Conservation (phyloP, 345 rosid species). For the Linum usitatissimum region DNA sequence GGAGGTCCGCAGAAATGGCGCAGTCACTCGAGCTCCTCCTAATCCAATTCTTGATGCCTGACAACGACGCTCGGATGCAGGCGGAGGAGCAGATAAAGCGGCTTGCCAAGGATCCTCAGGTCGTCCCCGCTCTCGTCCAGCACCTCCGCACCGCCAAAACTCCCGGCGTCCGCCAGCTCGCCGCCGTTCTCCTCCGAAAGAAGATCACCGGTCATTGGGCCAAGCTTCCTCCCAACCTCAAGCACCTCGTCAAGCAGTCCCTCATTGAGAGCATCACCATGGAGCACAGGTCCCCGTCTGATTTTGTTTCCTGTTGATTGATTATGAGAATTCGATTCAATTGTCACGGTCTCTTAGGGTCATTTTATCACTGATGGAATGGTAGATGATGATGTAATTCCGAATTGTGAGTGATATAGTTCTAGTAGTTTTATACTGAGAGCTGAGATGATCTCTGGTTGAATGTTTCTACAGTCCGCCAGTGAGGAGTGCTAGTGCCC, state of each 20-base stretch:
- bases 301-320: background rate
- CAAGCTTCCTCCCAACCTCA: slow-evolving; percentile 75
- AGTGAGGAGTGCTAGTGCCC: slow-evolving; percentile 95
- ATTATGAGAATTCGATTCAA: background rate
- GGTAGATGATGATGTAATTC: background rate
- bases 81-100: slow-evolving; percentile 98
- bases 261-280: slow-evolving; percentile 86
- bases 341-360: too few relatives aligned
- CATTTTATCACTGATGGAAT: background rate
- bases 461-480: slow-evolving; percentile 46
- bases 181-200: slow-evolving; percentile 98
- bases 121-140: slow-evolving; percentile 87
- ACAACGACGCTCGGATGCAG: slow-evolving; percentile 91
- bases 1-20: slow-evolving; percentile 44
- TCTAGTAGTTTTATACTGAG: too few relatives aligned
- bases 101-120: slow-evolving; percentile 93
- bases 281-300: slow-evolving; percentile 58
- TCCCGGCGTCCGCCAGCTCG: slow-evolving; percentile 94
- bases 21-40: slow-evolving; percentile 82
- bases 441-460: background rate
- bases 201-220: slow-evolving; percentile 99
- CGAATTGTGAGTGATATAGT: too few relatives aligned
- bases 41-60: slow-evolving; percentile 98
- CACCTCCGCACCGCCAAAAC: slow-evolving; percentile 99
- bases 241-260: slow-evolving; percentile 75